phyloP scores from a whole-genome alignment of 441 rosid species.

The Adansonia grandidieri region DNA sequence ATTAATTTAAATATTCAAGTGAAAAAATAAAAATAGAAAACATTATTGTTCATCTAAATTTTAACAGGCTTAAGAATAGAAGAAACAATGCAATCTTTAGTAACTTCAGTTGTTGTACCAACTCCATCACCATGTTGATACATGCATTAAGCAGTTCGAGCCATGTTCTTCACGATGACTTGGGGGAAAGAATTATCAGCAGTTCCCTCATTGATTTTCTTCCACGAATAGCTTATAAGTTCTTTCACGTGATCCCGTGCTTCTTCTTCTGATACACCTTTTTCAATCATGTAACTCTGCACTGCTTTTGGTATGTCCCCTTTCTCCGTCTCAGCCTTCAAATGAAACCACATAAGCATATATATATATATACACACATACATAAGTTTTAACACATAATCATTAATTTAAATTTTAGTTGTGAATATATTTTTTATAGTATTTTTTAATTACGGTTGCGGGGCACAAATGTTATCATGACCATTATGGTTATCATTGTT shows the following conservation, averaged over 20 bases:
- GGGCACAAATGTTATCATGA: no score
- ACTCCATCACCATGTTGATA: constrained; percentile 22
- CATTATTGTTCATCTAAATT: not conserved
- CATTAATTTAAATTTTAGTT: no score
- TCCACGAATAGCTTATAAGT: constrained; percentile 31
- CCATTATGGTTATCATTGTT: no score
- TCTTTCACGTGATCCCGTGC: constrained; percentile 25
- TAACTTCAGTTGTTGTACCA: not conserved
- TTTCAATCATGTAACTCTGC: constrained; percentile 33
- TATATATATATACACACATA: no score
- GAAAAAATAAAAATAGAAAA: not conserved
- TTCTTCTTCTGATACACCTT: constrained; percentile 27
- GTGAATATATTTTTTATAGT: no score
- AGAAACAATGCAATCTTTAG: constrained; percentile 20
- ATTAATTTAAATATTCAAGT: not conserved
- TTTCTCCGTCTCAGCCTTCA: constrained; percentile 32
- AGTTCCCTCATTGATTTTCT: constrained; percentile 21
- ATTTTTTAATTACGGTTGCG: no score
- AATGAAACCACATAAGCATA: not conserved
- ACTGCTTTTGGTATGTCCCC: constrained; percentile 31
- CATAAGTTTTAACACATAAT: no score
- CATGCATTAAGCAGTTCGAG: constrained; percentile 16
- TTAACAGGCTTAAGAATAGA: not conserved
- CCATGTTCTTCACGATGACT: constrained; percentile 6
- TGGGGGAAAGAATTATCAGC: not conserved